Evolutionary conservation across 2,329 filamentous ascomycete species (phyloP), one percentile per base, ranked within the genome.

Genomic region (Trichoderma gracile): DNA sequence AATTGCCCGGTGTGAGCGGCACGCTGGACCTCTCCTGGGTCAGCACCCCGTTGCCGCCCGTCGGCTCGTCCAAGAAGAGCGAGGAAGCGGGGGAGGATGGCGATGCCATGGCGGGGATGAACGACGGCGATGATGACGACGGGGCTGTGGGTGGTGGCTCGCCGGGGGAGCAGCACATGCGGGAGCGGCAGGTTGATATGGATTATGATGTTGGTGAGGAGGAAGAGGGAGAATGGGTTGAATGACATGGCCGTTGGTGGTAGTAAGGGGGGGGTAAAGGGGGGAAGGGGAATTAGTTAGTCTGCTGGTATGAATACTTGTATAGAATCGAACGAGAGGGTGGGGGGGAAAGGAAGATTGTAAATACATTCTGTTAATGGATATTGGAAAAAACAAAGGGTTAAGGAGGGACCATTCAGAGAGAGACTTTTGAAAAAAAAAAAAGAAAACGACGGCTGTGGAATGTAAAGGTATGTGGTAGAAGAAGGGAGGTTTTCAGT

Each of bases 11-110:
- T 7, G 77, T 91, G 12, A 77, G 82, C 1, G 87, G 84, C 47
- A 84, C 83, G 52, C 79, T 92, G 14, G 87, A 91, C 62, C 74
- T 91, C 45, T 75, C 83, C 1, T 94, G 91, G 91, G 81, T 80
- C 25, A 78, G 70, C 42, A 68, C 70, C 25, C 68, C 74, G 14
- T 66, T 73, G 5, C 67, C 71, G 0, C 70, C 71, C 6, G 70
- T 70, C 19, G 68, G 68, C n/a, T 38, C 58, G 7, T 59, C 63
- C 23, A 62, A 67, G 19, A 64, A 52, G 42, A 61, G 19, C 14
- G 25, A 42, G 25, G 55, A 63, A 12, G 52, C 63, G 53, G 62
- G 57, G 3, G 21, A 59, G 3, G 21, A 30, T 17, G 71, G 73
- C 30, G 72, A 74, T n/a, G 70, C 67, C 46, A 70, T 71, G 72